Conservation (phyloP, 2,329 filamentous ascomycete genomes). For the Biscogniauxia mediterranea region DNA sequence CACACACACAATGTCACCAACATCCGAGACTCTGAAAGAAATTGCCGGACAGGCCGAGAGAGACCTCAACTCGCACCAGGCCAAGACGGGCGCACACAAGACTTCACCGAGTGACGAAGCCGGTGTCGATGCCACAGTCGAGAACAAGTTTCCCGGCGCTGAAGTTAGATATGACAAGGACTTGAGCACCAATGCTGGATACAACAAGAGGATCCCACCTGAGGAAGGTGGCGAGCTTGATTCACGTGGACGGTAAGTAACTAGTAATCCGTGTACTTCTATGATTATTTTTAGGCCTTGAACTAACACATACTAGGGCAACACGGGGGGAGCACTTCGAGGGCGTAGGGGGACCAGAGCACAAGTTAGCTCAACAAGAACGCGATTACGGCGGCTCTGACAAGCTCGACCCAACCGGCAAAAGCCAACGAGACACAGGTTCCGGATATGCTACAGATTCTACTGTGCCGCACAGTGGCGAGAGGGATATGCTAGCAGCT, state of each 20-base stretch:
- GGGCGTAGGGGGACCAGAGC: constrained; percentile 41
- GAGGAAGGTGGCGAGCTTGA: constrained; percentile 45
- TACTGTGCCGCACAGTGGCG: constrained; percentile 30
- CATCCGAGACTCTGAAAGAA: constrained; percentile 37
- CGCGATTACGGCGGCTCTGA: constrained; percentile 37
- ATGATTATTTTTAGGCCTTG: constrained; percentile 1
- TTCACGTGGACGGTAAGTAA: constrained; percentile 42
- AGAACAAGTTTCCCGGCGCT: constrained; percentile 44
- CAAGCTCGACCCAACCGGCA: constrained; percentile 27
- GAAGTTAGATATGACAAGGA: constrained; percentile 42
- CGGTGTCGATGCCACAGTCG: constrained; percentile 41
- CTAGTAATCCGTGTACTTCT: not conserved
- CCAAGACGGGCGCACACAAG: constrained; percentile 45
- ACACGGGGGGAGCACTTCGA: constrained; percentile 44
- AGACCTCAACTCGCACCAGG: constrained; percentile 47
- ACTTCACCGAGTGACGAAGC: constrained; percentile 39
- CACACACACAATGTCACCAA: constrained; percentile 29
- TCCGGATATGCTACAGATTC: constrained; percentile 26
- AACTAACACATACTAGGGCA: constrained; percentile 35
- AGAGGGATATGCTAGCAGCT: constrained; percentile 31
- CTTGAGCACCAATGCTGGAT: constrained; percentile 44
- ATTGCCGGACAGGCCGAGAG: constrained; percentile 46
- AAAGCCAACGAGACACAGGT: constrained; percentile 12
- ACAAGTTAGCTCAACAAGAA: constrained; percentile 35
- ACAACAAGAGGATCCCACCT: constrained; percentile 45